A percentile compares a stretch with the other conserved stretches of the same genome.
phyloP scores from a whole-genome alignment of 2,329 filamentous ascomycete genomes.

The Microsporum canis region DNA sequence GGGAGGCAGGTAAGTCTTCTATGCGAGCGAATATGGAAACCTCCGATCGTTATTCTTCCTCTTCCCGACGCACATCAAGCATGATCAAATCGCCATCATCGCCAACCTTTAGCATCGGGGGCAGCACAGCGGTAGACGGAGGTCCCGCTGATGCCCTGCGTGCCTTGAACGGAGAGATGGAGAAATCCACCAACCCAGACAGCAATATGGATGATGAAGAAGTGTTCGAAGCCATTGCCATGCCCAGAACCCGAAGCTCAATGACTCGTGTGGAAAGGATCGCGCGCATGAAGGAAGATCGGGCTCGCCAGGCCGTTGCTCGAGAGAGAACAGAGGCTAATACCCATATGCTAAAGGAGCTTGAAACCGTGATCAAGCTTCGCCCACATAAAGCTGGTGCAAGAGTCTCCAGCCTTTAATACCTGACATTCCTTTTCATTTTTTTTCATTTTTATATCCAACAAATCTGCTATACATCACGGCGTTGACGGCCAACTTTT shows the following conservation, averaged over 20 bases:
- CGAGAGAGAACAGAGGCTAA: conserved; percentile 69
- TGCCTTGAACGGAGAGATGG: conserved; percentile 61
- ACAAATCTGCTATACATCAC: background rate
- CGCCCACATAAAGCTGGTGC: conserved; percentile 27
- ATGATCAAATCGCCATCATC: conserved; percentile 30
- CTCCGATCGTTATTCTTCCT: conserved; percentile 9
- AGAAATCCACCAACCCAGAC: conserved; percentile 21
- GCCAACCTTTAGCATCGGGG: conserved; percentile 37
- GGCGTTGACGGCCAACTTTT: background rate
- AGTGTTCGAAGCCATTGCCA: conserved; percentile 82
- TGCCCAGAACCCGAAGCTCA: conserved; percentile 56
- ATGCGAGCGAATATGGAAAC: conserved; percentile 71
- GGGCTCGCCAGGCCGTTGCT: conserved; percentile 58
- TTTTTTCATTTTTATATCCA: background rate
- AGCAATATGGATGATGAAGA: conserved; percentile 49
- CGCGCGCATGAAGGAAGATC: conserved; percentile 75
- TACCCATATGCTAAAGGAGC: conserved; percentile 79
- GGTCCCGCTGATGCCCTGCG: conserved; percentile 60
- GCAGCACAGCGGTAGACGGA: conserved; percentile 41
- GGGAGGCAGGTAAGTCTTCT: conserved; percentile 78
- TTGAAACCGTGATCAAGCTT: conserved; percentile 75
- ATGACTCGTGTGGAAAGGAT: conserved; percentile 81
- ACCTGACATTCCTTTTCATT: background rate
- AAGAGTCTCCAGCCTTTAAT: background rate
- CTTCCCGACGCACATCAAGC: conserved; percentile 37